Conservation (phyloP, 75 land plant genomes). For the Cryptomeria japonica region DNA sequence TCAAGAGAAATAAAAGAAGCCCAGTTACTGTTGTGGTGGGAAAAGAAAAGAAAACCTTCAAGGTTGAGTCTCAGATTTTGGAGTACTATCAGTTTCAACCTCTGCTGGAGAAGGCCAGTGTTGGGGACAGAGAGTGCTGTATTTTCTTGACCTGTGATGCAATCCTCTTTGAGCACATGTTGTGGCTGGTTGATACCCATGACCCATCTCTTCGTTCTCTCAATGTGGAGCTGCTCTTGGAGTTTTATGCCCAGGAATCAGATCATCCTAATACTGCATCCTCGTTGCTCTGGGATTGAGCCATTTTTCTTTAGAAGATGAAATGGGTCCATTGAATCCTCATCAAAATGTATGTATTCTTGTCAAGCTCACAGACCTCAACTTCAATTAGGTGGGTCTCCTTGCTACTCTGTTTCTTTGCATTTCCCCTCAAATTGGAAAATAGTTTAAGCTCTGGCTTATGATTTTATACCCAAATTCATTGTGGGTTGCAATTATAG, state of each 20-base stretch:
- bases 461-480: too few relatives aligned
- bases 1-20: conserved; percentile 13
- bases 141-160: conserved; percentile 30
- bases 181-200: conserved; percentile 26
- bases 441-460: too few relatives aligned
- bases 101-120: conserved; percentile 24
- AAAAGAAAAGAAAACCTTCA: conserved; percentile 33
- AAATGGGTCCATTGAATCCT: too few relatives aligned
- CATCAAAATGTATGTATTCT: too few relatives aligned
- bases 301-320: too few relatives aligned
- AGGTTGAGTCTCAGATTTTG: conserved; percentile 41
- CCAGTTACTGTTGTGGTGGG: conserved; percentile 35
- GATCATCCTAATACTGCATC: neutral
- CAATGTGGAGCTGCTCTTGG: conserved; percentile 37
- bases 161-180: conserved; percentile 29
- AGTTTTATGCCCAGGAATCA: conserved; percentile 28
- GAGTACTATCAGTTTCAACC: conserved; percentile 24
- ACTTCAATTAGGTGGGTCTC: too few relatives aligned
- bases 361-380: too few relatives aligned
- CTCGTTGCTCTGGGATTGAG: neutral
- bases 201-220: conserved; percentile 30
- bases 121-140: neutral
- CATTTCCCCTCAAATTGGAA: too few relatives aligned
- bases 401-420: too few relatives aligned
- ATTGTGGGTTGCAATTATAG: too few relatives aligned